Conservation (phyloP, 2,329 filamentous ascomycete species). For the Botrytis hyacinthi region DNA sequence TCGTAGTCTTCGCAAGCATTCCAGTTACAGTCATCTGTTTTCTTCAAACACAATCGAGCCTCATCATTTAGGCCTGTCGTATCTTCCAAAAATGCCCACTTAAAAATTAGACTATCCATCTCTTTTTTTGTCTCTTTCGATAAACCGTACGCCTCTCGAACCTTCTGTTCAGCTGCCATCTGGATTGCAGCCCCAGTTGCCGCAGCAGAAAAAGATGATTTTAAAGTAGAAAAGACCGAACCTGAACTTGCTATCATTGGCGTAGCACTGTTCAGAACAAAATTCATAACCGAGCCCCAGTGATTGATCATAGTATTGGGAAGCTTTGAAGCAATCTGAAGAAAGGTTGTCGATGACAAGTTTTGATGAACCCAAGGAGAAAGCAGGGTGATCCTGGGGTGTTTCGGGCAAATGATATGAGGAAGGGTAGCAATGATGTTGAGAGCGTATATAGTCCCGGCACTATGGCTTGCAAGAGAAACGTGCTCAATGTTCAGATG, state of each 20-base stretch:
- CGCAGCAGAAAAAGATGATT: slow-evolving; percentile 19
- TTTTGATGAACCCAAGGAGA: slow-evolving; percentile 44
- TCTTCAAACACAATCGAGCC: slow-evolving; percentile 35
- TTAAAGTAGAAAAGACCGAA: slow-evolving; percentile 20
- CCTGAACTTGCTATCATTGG: slow-evolving; percentile 32
- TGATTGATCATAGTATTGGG: slow-evolving; percentile 36
- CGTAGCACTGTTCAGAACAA: slow-evolving; percentile 38
- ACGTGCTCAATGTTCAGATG: slow-evolving; percentile 41
- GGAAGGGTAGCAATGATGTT: slow-evolving; percentile 42
- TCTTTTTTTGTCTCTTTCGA: slow-evolving; percentile 23
- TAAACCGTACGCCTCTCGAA: slow-evolving; percentile 27
- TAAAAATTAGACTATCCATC: slow-evolving; percentile 24
- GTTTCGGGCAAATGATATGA: slow-evolving; percentile 36
- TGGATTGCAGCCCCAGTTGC: neutral
- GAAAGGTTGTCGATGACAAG: slow-evolving; percentile 21
- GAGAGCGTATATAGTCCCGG: slow-evolving; percentile 45
- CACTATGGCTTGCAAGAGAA: slow-evolving; percentile 42
- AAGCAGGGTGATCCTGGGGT: slow-evolving; percentile 28
- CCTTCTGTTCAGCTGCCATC: slow-evolving; percentile 23
- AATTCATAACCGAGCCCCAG: slow-evolving; percentile 37
- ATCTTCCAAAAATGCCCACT: slow-evolving; percentile 32
- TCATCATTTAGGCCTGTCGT: slow-evolving; percentile 36
- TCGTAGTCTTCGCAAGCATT: slow-evolving; percentile 30
- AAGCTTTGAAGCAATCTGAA: slow-evolving; percentile 26
- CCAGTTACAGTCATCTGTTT: slow-evolving; percentile 24